Evolutionary conservation across 2,329 filamentous ascomycete species (phyloP).

Genomic region (Colletotrichum sp.): DNA sequence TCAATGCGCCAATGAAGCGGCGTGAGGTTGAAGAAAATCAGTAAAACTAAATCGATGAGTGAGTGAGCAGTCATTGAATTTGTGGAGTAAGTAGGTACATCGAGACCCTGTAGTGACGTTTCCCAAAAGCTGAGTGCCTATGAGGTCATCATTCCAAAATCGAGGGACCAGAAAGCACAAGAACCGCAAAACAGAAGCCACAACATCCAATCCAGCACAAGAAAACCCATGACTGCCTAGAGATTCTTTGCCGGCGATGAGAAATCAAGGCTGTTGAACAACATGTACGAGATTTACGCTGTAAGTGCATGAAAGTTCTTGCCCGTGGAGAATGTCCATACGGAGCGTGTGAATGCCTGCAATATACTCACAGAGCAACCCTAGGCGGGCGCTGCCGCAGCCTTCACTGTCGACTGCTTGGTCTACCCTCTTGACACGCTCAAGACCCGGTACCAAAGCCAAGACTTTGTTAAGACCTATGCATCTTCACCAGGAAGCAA

Average conservation of each 20-base stretch:
- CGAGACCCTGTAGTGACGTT: not conserved
- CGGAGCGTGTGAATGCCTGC: not conserved
- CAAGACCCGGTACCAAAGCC: constrained; percentile 85
- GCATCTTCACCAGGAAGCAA: constrained; percentile 59
- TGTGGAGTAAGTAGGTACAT: not conserved
- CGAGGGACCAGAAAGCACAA: not conserved
- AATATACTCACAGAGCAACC: not conserved
- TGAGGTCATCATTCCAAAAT: not conserved
- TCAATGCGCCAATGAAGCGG: not conserved
- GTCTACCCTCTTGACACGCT: constrained; percentile 90
- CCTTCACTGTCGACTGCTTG: constrained; percentile 84
- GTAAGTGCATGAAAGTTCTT: not conserved
- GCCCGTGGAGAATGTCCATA: not conserved
- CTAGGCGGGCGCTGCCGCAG: constrained; percentile 83
- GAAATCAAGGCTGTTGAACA: not conserved
- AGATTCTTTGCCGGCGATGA: not conserved
- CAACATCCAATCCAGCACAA: not conserved
- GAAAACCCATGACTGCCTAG: not conserved
- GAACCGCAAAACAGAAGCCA: not conserved
- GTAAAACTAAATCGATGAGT: not conserved
- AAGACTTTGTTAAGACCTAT: constrained; percentile 74
- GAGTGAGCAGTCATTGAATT: not conserved
- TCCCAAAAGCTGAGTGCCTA: not conserved
- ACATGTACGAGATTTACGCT: constrained; percentile 24
- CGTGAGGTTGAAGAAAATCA: not conserved